Evolutionary conservation across 1,284 basidiomycete species (phyloP), one percentile per base, ranked within the genome.

Genomic region (Tilletia walkeri): DNA sequence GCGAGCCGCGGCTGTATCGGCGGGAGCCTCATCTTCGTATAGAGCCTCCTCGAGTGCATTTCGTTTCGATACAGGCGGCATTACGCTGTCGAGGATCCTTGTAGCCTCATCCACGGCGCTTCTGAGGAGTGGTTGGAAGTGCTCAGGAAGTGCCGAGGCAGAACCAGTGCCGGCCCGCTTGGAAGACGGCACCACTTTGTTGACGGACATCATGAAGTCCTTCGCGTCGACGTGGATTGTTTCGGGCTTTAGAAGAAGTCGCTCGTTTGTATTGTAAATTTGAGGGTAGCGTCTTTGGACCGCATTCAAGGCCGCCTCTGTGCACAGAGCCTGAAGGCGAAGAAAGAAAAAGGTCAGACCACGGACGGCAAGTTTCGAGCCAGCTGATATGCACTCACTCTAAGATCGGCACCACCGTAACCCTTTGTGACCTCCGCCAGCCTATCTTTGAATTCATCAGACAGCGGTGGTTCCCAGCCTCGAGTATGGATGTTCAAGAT

Each of bases 171-270:
- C 90, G 0, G 95, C 94, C 65, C 96, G 89, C 2, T 94, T 94
- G 3, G 95, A 95, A 0, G 96, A 97, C 0, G 96, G 95, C 0
- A 98, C 90, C n/a, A 75, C 56, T 24, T 75, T 95, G 85, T 97
- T 95, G 74, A 97, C 90, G 0, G 95, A 93, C 80, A 96, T 91
- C 93, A 97, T 95, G 81, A 99, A 99, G 84, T 99, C 96, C 69
- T 93, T 89, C 50, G 96, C 87, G 66, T 91, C 90, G 9, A 98
- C 90, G 50, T 88, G 87, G 74, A 99, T 96, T 0, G 90, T 90
- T 76, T 92, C 90, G 1, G 95, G 92, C 72, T 94, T 89, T 66
- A 99, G 87, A 56, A 94, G 82, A 12, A 99, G 85, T 5, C 96
- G 88, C 74, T 99, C 94, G 39, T 88, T 89, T 1, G 93, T 92